Evolutionary conservation across 2,329 filamentous ascomycete species (phyloP), one percentile per base, ranked within the genome.

Genomic region (Cordyceps farinosa): DNA sequence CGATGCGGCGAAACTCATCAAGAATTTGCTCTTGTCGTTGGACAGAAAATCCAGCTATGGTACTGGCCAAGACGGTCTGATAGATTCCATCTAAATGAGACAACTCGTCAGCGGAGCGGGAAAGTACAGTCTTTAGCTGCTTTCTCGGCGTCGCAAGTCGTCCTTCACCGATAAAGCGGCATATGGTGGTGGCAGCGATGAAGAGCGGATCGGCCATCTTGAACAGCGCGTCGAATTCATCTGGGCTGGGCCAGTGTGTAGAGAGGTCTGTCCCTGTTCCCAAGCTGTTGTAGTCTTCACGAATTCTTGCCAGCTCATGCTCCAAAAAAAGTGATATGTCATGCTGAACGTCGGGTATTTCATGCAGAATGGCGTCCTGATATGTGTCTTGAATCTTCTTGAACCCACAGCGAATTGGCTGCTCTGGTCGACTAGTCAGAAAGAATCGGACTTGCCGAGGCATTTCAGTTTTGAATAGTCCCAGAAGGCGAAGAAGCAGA

Each of bases 381-480:
- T 70, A 73, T 0, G 42, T 70, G 44, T 69, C 70, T 3, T 66
- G 15, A 5, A 76, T 67, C 1, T 67, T 10, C 0, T 61, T 61
- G 44, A 82, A 80, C 0, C 75, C 73, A 13, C 76, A 66, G 0
- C 75, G 73, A 29, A 80, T 71, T 0, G 73, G 71, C 1, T 77
- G 60, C 29, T 81, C 75, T 0, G 78, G 79, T 11, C 79, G 70
- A 50, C 78, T 81, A 0, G 78, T 81, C 0, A 81, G 22, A 34
- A 81, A 78, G 2, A 77, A 59, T 54, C 69, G 72, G 8, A 78
- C 51, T 7, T 50, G 54, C 53, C 13, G 69, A 36, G 60, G 74
- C 65, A 40, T 65, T 36, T 55, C 22, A 5, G 36, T 13, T 3
- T 38, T 38, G 68, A 68, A 32, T 53, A 34, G 29, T 11, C 65